These are phyloP conservation scores for Tritrichomonas foetus DNA, from an alignment of 208 protist species.

Conservation along the genomic window DNA sequence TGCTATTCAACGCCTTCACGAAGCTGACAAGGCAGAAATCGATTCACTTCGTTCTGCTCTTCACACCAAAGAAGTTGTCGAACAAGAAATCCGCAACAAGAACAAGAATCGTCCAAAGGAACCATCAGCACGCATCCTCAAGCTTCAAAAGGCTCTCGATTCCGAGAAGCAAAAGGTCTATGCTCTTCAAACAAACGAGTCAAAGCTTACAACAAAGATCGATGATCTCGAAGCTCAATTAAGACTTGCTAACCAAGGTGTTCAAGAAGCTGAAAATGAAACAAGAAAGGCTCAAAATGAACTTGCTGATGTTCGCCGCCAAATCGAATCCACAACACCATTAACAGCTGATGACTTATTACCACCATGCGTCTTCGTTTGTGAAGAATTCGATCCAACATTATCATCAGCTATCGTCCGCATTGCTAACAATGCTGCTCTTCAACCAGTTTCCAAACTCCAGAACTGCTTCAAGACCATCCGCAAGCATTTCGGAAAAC, in stretches of 20 bases:
- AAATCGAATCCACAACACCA: not conserved
- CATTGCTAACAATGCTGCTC: not conserved
- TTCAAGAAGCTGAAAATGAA: not conserved
- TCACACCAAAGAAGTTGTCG: not conserved
- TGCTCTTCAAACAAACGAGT: not conserved
- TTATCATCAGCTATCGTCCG: not conserved
- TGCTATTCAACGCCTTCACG: not conserved
- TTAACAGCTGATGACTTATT: not conserved
- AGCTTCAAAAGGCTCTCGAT: not conserved
- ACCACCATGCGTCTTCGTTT: not conserved
- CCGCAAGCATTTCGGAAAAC: not conserved
- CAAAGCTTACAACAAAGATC: not conserved
- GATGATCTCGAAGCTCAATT: not conserved
- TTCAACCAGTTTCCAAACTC: not conserved
- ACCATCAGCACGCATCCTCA: not conserved
- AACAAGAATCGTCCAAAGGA: not conserved
- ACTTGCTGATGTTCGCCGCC: not conserved
- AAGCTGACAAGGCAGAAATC: not conserved
- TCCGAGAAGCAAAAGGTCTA: not conserved
- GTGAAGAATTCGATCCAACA: not conserved
- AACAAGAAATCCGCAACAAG: not conserved
- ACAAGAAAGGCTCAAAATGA: not conserved
- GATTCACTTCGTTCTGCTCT: not conserved
- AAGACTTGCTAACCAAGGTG: not conserved
- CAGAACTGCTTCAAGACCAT: not conserved